A percentile compares a stretch with the other conserved stretches of the same genome.
Conservation (phyloP, 2,329 filamentous ascomycete genomes). For the Colletotrichum lentis region DNA sequence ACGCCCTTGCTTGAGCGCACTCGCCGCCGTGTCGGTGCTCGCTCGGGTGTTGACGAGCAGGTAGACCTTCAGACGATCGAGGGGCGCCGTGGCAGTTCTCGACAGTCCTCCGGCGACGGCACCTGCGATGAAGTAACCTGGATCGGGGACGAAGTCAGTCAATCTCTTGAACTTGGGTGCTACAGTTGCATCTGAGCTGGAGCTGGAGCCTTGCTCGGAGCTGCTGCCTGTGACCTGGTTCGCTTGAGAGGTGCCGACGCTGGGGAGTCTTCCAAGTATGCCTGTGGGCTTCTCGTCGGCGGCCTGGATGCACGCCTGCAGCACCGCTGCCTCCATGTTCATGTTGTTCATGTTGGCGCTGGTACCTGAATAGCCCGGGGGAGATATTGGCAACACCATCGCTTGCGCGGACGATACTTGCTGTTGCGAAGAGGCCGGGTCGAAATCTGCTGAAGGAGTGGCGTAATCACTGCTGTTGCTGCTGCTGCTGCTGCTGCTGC, state of each 20-base stretch:
- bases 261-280: slow-evolving; percentile 39
- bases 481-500: too few species aligned
- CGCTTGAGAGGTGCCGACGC: slow-evolving; percentile 48
- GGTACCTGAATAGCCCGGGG: slow-evolving; percentile 21
- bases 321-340: slow-evolving; percentile 34
- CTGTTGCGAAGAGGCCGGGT: neutral
- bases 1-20: slow-evolving; percentile 75
- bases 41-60: slow-evolving; percentile 87
- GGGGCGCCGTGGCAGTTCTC: slow-evolving; percentile 91
- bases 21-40: slow-evolving; percentile 64
- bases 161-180: slow-evolving; percentile 59
- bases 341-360: slow-evolving; percentile 15
- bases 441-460: slow-evolving; percentile 14
- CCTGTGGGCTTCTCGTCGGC: slow-evolving; percentile 28
- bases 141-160: slow-evolving; percentile 77
- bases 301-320: slow-evolving; percentile 27
- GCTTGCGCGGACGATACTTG: neutral
- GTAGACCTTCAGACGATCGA: slow-evolving; percentile 97
- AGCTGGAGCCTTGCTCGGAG: slow-evolving; percentile 40
- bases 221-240: slow-evolving; percentile 33
- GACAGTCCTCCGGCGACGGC: slow-evolving; percentile 94
- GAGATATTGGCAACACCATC: slow-evolving; percentile 5
- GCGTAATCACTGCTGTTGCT: too few species aligned
- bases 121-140: slow-evolving; percentile 98
- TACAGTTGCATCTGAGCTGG: slow-evolving; percentile 42